Evolutionary conservation across 768 basidiomycete genomes (phyloP), one percentile per base, ranked within the genome.

Genomic region (Pulveroboletus frians): DNA sequence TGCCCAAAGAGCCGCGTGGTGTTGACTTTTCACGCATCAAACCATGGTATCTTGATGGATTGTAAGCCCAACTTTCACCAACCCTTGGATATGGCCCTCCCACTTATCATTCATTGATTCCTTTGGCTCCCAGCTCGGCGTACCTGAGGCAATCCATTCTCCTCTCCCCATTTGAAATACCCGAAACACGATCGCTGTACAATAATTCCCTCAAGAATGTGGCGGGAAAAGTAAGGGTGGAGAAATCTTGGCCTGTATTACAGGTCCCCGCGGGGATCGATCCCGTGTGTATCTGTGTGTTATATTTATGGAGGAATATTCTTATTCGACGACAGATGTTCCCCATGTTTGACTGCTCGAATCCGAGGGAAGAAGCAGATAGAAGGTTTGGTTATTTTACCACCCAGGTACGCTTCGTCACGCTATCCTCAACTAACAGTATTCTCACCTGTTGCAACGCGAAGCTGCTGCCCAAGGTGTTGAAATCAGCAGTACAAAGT

Each of bases 11-110:
- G 59, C 91, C 93, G 2, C 94, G 85, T 56, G 88, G 94, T 52
- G 81, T 88, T 20, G 96, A 98, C 68, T 97, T 98, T 71, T 95
- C 93, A 9, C 83, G 96, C 10, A 88, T 98, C 59, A 98, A 96
- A 69, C 90, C 92, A 1, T 98, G 96, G 96, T 96, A 94, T 66
- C 78, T 98, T 10, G 95, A 98, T 57, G 88, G 86, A 63, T 80
- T 92, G 94, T 96, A 69, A 62, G 90, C 71, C 9, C 39, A n/a
- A 43, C 52, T 52, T 11, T 31, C 17, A 34, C 20, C 14, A n/a
- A 23, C 14, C 76, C 91, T 5, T 36, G 35, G 91, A 94, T 56
- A 82, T 81, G 58, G 80, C 86, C 88, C 90, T 66, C 56, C 83
- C 73, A 13, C 39, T 34, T 41, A 49, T 52, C 4, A 23, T 20